Evolutionary conservation across 1,284 basidiomycete genomes (phyloP).

Genomic region (Sanghuangporus weigelae): DNA sequence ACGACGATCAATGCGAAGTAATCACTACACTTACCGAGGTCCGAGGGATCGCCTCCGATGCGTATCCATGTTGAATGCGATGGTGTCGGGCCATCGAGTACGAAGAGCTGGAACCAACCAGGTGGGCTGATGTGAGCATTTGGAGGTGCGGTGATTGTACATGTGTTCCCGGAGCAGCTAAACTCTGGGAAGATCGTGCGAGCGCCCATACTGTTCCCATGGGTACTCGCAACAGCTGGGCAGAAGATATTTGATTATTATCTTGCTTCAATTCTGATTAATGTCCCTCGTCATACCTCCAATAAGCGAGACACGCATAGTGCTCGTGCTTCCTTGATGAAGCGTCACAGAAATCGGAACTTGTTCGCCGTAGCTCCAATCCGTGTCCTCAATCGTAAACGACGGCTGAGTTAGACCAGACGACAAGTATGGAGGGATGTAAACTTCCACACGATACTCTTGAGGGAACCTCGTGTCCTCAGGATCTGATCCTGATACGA

Average conservation of each 20-base stretch:
- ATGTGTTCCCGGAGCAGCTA: constrained; percentile 53
- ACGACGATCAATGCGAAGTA: background rate
- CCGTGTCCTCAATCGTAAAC: constrained; percentile 50
- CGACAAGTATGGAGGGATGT: constrained; percentile 67
- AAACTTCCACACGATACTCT: constrained; percentile 73
- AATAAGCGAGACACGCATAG: constrained; percentile 59
- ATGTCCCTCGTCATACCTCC: constrained; percentile 24
- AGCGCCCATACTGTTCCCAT: constrained; percentile 71
- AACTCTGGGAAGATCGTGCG: constrained; percentile 67
- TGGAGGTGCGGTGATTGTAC: constrained; percentile 65
- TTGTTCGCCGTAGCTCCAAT: constrained; percentile 52
- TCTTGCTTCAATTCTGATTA: background rate
- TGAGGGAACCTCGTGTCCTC: constrained; percentile 45
- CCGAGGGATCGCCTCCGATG: constrained; percentile 65
- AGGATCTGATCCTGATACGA: constrained; percentile 73
- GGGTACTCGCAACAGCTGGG: constrained; percentile 68
- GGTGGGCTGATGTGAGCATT: constrained; percentile 63
- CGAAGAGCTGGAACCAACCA: constrained; percentile 70
- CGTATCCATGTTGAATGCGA: constrained; percentile 67
- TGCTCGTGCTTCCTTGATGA: constrained; percentile 49
- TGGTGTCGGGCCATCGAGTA: constrained; percentile 70
- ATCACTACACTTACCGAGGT: constrained; percentile 31
- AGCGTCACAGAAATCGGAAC: constrained; percentile 51
- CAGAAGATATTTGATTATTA: constrained; percentile 11
- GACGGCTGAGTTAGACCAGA: constrained; percentile 51